These are phyloP conservation scores for Pachysandra terminalis DNA, from an alignment of 164 flowering plant species.

Conservation along the genomic window DNA sequence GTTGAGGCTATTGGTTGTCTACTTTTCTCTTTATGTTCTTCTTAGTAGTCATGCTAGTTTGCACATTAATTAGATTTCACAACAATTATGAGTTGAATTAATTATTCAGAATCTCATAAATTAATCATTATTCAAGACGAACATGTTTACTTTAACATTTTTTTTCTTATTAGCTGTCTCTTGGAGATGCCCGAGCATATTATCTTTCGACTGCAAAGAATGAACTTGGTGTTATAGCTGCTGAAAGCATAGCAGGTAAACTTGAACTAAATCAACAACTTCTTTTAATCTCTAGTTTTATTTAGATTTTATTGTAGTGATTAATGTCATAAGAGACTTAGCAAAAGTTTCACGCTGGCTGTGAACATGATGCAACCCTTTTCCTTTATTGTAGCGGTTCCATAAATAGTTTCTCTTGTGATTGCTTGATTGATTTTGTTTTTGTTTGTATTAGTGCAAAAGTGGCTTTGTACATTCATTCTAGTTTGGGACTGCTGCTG, in stretches of 20 bases:
- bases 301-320: not conserved
- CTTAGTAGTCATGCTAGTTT: not conserved
- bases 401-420: no score
- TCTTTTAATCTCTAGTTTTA: not conserved
- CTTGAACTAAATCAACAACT: not conserved
- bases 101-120: not conserved
- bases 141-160: conserved; percentile 25
- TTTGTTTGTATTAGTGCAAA: no score
- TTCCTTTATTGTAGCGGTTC: not conserved
- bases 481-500: not conserved
- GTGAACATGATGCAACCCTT: no score
- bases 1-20: no score
- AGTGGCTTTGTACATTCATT: no score
- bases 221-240: conserved; percentile 95
- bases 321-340: no score
- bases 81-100: not conserved
- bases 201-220: conserved; percentile 89
- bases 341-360: no score
- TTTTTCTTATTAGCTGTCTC: conserved; percentile 66
- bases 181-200: conserved; percentile 98
- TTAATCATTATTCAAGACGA: no score
- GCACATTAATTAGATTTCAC: not conserved
- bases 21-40: not conserved
- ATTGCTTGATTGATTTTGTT: not conserved
- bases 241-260: conserved; percentile 87